Percentiles rank a stretch among this genome's conserved stretches.
Conservation (phyloP, 495 filamentous ascomycete genomes). For the Aspergillus cristatus region DNA sequence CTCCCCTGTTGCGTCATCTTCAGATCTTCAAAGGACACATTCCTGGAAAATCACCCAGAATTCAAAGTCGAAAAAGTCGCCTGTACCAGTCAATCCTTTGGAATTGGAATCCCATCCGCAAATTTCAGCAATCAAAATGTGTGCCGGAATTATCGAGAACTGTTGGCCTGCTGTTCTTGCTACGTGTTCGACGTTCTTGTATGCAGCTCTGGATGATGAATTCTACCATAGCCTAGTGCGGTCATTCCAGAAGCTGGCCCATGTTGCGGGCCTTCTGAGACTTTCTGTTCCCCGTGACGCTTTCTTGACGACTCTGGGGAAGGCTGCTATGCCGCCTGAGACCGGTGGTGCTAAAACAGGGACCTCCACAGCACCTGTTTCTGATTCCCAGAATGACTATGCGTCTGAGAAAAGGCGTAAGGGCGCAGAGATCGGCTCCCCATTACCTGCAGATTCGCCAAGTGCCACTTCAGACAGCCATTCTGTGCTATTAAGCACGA, state of each 20-base stretch:
- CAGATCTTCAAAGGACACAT: constrained; percentile 30
- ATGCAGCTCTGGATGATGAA: constrained; percentile 85
- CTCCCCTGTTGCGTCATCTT: constrained; percentile 30
- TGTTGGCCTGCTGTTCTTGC: constrained; percentile 96
- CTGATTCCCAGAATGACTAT: constrained; percentile 16
- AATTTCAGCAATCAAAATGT: constrained; percentile 58
- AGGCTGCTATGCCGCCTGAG: constrained; percentile 79
- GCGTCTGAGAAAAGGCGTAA: constrained; percentile 32
- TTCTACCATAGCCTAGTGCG: constrained; percentile 90
- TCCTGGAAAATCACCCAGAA: constrained; percentile 19
- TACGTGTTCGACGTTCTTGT: constrained; percentile 88
- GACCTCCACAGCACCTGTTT: constrained; percentile 27
- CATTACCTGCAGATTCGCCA: constrained; percentile 13
- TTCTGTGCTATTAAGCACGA: constrained; percentile 58
- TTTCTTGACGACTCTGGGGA: constrained; percentile 86
- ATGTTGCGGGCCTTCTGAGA: constrained; percentile 82
- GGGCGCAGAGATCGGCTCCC: constrained; percentile 14
- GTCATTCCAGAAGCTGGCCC: constrained; percentile 89
- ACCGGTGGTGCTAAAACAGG: constrained; percentile 37
- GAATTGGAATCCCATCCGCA: constrained; percentile 60
- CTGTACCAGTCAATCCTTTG: constrained; percentile 74
- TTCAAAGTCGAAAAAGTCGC: constrained; percentile 43
- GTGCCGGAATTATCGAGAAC: constrained; percentile 72
- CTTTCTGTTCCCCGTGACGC: constrained; percentile 84
- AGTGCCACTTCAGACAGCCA: constrained; percentile 14